Percentiles rank a stretch among this genome's conserved stretches.
Conservation (phyloP, 2,329 filamentous ascomycete species). For the Fusarium ambrosium region DNA sequence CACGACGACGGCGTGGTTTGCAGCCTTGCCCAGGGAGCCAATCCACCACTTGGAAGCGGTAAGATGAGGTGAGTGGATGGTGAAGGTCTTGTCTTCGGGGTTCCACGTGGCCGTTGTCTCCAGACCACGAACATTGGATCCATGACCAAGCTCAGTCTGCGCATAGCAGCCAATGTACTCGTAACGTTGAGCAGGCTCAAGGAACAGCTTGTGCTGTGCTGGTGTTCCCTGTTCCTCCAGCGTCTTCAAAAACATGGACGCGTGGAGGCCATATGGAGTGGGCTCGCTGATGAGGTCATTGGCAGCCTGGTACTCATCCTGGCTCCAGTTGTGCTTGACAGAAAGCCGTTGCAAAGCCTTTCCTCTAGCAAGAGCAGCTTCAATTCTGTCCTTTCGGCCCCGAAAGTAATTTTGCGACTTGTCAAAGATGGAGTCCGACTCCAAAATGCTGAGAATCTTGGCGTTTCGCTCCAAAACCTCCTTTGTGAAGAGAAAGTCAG, state of each 20-base stretch:
- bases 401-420: conserved; percentile 84
- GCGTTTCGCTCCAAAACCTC: conserved; percentile 72
- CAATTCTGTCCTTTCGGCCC: conserved; percentile 76
- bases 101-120: conserved; percentile 83
- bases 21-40: conserved; percentile 80
- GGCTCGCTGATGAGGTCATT: conserved; percentile 80
- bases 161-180: conserved; percentile 84
- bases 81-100: conserved; percentile 79
- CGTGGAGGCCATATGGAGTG: conserved; percentile 80
- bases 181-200: conserved; percentile 77
- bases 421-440: conserved; percentile 78
- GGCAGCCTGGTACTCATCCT: conserved; percentile 74
- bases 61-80: conserved; percentile 78
- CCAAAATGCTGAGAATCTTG: conserved; percentile 73
- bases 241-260: conserved; percentile 65
- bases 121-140: conserved; percentile 80
- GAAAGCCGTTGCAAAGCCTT: conserved; percentile 78
- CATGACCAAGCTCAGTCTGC: conserved; percentile 84
- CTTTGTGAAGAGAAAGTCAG: conserved; percentile 77
- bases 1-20: conserved; percentile 84
- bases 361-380: conserved; percentile 76
- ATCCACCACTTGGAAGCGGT: conserved; percentile 91
- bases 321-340: conserved; percentile 76
- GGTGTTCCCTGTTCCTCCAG: conserved; percentile 78
- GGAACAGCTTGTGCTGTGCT: conserved; percentile 80